A percentile compares a stretch with the other conserved stretches of the same genome.
phyloP scores from a whole-genome alignment of 495 filamentous ascomycete species.

The Darksidea phi region DNA sequence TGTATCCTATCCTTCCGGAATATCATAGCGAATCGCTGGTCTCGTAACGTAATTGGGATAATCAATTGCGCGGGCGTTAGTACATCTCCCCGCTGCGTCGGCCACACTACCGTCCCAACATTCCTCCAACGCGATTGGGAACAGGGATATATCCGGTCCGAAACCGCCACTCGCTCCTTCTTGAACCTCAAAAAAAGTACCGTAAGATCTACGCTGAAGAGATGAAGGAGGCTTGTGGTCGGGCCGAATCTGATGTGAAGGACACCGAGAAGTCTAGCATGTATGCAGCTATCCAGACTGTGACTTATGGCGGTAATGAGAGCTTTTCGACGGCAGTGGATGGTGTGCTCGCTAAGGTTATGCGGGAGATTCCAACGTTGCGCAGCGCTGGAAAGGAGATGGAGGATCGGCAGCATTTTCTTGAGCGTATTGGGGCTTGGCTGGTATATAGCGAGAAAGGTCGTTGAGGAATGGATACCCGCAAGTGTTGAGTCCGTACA shows the following conservation, averaged over 20 bases:
- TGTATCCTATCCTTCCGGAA: background rate
- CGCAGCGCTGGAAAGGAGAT: background rate
- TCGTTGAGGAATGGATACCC: background rate
- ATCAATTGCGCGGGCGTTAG: background rate
- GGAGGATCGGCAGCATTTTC: background rate
- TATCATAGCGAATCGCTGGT: background rate
- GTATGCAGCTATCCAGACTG: background rate
- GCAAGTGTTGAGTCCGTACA: background rate
- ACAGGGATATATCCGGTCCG: background rate
- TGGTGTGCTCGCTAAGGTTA: background rate
- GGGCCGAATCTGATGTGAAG: background rate
- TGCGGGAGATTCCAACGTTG: background rate
- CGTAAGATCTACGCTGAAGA: background rate
- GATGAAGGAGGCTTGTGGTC: conserved; percentile 2
- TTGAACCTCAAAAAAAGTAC: background rate
- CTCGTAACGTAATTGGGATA: background rate
- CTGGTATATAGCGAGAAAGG: background rate
- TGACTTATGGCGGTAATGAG: background rate
- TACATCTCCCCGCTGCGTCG: background rate
- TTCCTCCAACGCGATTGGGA: background rate
- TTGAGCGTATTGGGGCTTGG: background rate
- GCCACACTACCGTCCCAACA: background rate
- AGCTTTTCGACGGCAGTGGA: background rate
- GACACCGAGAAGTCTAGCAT: background rate
- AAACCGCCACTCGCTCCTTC: background rate